These are phyloP conservation scores for Neltuma alba DNA, from an alignment of 306 rosid genomes.

Conservation along the genomic window DNA sequence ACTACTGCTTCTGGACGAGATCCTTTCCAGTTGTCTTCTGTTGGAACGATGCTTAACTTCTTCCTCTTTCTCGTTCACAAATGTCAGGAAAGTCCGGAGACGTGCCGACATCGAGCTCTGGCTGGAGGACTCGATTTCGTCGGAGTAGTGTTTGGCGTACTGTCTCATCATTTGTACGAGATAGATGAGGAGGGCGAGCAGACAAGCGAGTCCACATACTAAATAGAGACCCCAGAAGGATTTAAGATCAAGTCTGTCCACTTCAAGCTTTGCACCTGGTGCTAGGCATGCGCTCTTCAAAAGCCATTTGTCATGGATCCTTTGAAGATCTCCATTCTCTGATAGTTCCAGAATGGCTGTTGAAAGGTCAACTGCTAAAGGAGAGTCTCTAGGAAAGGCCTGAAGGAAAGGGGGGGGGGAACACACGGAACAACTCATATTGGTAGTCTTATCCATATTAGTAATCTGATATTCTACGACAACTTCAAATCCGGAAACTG, in stretches of 20 bases:
- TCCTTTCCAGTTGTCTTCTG: constrained; percentile 55
- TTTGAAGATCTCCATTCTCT: constrained; percentile 87
- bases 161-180: constrained; percentile 62
- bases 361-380: constrained; percentile 85
- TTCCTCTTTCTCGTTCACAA: constrained; percentile 75
- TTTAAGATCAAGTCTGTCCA: constrained; percentile 73
- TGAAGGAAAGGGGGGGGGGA: constrained; percentile 31
- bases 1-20: constrained; percentile 48
- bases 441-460: not conserved
- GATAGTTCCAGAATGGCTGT: constrained; percentile 80
- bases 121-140: constrained; percentile 45
- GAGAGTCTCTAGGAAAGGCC: constrained; percentile 92
- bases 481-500: constrained; percentile 3
- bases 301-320: constrained; percentile 99
- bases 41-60: constrained; percentile 55
- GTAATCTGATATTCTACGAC: not conserved
- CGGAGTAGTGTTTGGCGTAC: constrained; percentile 52
- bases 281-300: constrained; percentile 67
- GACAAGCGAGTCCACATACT: constrained; percentile 72
- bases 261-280: constrained; percentile 69
- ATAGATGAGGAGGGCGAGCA: constrained; percentile 71
- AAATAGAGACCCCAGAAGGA: constrained; percentile 90
- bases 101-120: constrained; percentile 41
- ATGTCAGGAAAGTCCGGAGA: constrained; percentile 68
- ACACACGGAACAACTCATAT: constrained; percentile 1